Evolutionary conservation across 331 rosid genomes (phyloP), one percentile per base, ranked within the genome.

Genomic region (Saraca asoca): DNA sequence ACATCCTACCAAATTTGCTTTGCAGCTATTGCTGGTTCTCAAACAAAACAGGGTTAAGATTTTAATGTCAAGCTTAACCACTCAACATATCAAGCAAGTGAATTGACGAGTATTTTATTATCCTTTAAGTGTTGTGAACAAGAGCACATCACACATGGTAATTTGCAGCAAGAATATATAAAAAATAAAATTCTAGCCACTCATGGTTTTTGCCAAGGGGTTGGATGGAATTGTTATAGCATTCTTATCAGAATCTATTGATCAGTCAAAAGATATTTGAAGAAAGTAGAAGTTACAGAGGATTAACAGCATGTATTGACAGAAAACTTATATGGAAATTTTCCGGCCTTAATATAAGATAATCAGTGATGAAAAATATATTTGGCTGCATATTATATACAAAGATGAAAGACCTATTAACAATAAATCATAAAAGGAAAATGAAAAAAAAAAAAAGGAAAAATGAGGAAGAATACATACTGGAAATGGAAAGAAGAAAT

Each of bases 41-140:
- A 65, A 56, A 72, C 24, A 46, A 71, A 66, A 68, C 35, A 41
- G 13, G 57, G 35, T 20, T 15, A 59, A 31, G 24, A 66, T 38
- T 51, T 8, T 53, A 55, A 51, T 20, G 53, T 62, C 33, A 68
- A 51, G 62, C 62, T 62, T 54, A 55, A 69, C 71, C 20, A 34
- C 62, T 51, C 46, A 55, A 12, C 58, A 38, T 49, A 48, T 31
- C 42, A 24, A 55, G 39, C 39, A 45, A 46, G 18, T 17, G 9
- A 44, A 33, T n/a, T 53, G 35, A 61, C 34, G 60, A 53, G 41
- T 17, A 60, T 16, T 19, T 29, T 51, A 11, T 19, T 12, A 45
- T 71, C 56, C 24, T 42, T 39, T 20, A 48, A 31, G 37, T 58
- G 13, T 14, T 54, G 19, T 13, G 62, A 38, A 69, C 31, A 42